Percentiles rank a stretch among this genome's conserved stretches.
Evolutionary conservation across 2,329 filamentous ascomycete genomes (phyloP).

Genomic region (Cercospora zeae-maydis): DNA sequence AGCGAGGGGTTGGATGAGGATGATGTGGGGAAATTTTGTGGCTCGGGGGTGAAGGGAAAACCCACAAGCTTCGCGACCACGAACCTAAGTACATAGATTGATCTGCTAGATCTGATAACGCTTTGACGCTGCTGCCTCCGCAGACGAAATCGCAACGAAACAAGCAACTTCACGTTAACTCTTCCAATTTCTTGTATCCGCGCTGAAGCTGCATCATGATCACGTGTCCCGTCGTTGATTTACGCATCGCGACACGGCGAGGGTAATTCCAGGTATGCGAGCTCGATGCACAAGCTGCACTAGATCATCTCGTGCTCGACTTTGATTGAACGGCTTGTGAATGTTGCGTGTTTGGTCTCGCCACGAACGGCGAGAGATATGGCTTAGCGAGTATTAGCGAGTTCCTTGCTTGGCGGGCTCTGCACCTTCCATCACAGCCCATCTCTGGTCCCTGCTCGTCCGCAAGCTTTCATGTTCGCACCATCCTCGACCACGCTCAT

Average conservation of each 20-base stretch:
- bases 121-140: too few relatives aligned
- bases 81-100: too few relatives aligned
- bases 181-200: too few relatives aligned
- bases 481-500: neutral
- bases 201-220: too few relatives aligned
- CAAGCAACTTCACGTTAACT: too few relatives aligned
- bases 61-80: too few relatives aligned
- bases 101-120: too few relatives aligned
- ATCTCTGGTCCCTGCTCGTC: neutral
- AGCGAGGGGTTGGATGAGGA: neutral
- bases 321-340: neutral
- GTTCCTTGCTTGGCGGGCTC: neutral
- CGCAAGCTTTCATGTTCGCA: neutral
- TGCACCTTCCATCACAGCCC: neutral
- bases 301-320: neutral
- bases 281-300: neutral
- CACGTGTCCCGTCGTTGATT: neutral
- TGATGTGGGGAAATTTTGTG: neutral
- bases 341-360: neutral
- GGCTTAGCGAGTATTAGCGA: neutral
- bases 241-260: neutral
- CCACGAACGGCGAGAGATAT: neutral
- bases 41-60: neutral
- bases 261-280: neutral
- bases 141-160: too few relatives aligned